A percentile compares a stretch with the other conserved stretches of the same genome.
These are phyloP conservation scores for Telfairia occidentalis DNA, from an alignment of 331 rosid species.

Conservation along the genomic window DNA sequence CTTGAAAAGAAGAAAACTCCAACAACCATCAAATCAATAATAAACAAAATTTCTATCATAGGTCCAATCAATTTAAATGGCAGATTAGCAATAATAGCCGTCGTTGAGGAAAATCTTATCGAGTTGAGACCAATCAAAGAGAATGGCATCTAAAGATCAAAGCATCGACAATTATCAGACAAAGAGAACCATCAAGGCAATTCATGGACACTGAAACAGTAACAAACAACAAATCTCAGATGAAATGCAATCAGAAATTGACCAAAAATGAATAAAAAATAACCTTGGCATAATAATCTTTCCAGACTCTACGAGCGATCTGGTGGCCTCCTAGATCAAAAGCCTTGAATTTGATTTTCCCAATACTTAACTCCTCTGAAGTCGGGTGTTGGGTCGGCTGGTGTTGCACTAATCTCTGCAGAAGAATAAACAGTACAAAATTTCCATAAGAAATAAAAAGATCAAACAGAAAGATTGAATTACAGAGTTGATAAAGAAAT, in stretches of 20 bases:
- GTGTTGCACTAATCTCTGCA: conserved; percentile 45
- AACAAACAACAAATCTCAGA: too few species aligned
- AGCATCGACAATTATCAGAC: neutral
- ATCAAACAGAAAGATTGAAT: neutral
- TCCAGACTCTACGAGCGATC: conserved; percentile 53
- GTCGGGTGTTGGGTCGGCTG: conserved; percentile 53
- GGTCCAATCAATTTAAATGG: neutral
- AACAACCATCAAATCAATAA: neutral
- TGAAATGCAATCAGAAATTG: neutral
- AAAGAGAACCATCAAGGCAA: neutral
- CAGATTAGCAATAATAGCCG: neutral
- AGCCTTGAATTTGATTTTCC: conserved; percentile 46
- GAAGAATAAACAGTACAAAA: neutral
- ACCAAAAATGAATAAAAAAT: neutral
- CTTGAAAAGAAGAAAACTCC: neutral
- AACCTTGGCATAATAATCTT: conserved; percentile 50
- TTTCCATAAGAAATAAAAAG: neutral
- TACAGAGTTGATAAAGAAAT: neutral
- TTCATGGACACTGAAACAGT: neutral
- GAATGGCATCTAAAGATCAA: neutral
- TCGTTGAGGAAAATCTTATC: neutral
- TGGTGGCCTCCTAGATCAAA: conserved; percentile 49
- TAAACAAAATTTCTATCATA: neutral
- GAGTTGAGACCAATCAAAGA: neutral
- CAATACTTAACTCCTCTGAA: conserved; percentile 48